Evolutionary conservation across 257 asterid species (phyloP), one percentile per base, ranked within the genome.

Genomic region (Paulownia fortunei): DNA sequence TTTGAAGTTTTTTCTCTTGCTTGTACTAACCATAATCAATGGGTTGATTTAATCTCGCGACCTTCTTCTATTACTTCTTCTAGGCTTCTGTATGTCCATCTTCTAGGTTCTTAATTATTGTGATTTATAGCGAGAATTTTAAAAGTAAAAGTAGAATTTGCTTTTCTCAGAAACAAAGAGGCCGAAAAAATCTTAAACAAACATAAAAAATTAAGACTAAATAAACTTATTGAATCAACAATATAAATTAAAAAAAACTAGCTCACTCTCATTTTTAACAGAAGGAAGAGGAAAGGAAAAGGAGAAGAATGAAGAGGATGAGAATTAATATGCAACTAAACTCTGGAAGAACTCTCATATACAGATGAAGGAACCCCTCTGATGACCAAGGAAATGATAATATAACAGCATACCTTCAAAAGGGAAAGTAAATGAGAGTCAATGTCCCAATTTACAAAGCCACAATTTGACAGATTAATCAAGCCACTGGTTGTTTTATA

Each of bases 391-490:
- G 39, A 51, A 32, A 83, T 5, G 44, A 36, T 15, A 42, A n/a
- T 74, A 65, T 65, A 65, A 72, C 47, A 61, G 64, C 85, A 80
- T 87, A 96, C 99, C 97, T 96, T 91, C 80, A 96, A 83, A 72
- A 93, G 93, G 77, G 86, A 87, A 81, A 96, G 98, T 86, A 93
- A 80, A 81, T 85, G 88, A 42, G 91, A 67, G 86, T 96, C 97
- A 52, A 89, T 76, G 72, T 96, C 94, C 71, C 84, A 82, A 73
- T 87, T 92, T 59, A 86, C 78, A 84, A 89, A 86, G 85, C 91
- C 83, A 87, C 91, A 89, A 76, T 84, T 92, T 51, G 98, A 91
- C 77, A 73, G 87, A 76, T 78, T 79, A 77, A 96, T 90, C 85
- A 93, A 91, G 89, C 82, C 80, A 84, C 89, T 85, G 54, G 97